Evolutionary conservation across 176 grass and related monocot species (phyloP).

Genomic region (bread wheat (Triticum aestivum)): IWGSC_CS_RefSeq_v2.1 NC_057810.1:212161879-212162378

Average conservation of each 20-base stretch:
- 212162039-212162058: constrained; percentile 95
- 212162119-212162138: background rate
- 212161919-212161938: constrained; percentile 87
- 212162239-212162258: background rate
- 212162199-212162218: background rate
- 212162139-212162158: background rate
- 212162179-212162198: constrained; percentile 6
- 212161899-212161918: constrained; percentile 96
- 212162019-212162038: constrained; percentile 76
- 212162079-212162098: background rate
- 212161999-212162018: constrained; percentile 99
- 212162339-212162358: constrained; percentile 5
- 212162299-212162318: background rate
- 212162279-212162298: background rate
- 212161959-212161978: constrained; percentile 63
- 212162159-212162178: background rate
- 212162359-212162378: background rate
- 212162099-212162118: background rate
- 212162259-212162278: background rate
- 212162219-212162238: background rate
- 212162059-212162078: constrained; percentile 69
- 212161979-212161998: constrained; percentile 95
- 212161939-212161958: constrained; percentile 75
- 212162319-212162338: constrained; percentile 1
- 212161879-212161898: constrained; percentile 58